Evolutionary conservation across 768 basidiomycete species (phyloP), one percentile per base, ranked within the genome.

Genomic region (Xerocomellus chrysenteron): DNA sequence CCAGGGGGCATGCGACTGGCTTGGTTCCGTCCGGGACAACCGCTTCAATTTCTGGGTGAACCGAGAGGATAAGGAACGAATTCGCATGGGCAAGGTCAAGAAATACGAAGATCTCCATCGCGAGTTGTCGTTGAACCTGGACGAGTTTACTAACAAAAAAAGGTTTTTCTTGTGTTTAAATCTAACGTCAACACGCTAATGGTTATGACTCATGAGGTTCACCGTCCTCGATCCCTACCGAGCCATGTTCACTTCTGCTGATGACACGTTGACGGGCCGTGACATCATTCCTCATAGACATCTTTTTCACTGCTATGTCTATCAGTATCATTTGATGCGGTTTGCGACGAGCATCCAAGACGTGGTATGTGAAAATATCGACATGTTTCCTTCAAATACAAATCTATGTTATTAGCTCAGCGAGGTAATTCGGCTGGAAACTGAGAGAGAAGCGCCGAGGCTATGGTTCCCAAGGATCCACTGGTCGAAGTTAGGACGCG

Each of bases 261-360:
- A 69, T 54, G 72, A 69, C 43, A 50, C 58, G 14, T 57, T 52
- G 28, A 53, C 61, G 50, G 66, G 68, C 12, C 57, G 71, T n/a
- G 78, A 80, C 8, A 71, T 77, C 13, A 83, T 82, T 0, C 81
- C 85, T 0, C 88, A 90, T 68, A 81, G 84, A 39, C 83, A 85
- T 65, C 73, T 92, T 9, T 92, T 92, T 61, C 75, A 88, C 54
- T 87, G 85, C 49, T 91, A 86, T 61, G 80, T 88, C 30, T 90
- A 88, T 66, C 87, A 92, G 57, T 80, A 75, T 52, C 80, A 81
- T 56, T 60, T 78, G 48, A 75, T 78, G 65, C 69, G 66, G 11
- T 78, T 80, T 57, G 64, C 72, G 3, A 55, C 57, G 12, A 58
- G 65, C 9, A 54, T 78, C 5, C 59, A 66, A 17, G 69, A 70